Evolutionary conservation across 768 basidiomycete species (phyloP), one percentile per base, ranked within the genome.

Genomic region (Exidia glandulosa): DNA sequence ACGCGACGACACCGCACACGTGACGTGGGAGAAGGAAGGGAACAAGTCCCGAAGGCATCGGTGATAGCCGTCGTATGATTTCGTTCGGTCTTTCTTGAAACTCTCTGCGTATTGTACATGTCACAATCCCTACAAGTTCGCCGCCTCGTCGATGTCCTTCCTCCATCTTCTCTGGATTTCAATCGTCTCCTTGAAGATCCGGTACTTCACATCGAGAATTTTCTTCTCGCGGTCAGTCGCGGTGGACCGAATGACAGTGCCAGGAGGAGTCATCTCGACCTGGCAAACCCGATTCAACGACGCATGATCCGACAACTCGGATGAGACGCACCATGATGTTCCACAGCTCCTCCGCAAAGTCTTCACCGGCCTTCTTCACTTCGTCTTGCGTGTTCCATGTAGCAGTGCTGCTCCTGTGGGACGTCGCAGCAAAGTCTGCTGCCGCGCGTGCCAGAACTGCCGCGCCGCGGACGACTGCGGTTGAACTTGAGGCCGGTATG

Each of bases 381-480:
- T 71, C 66, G 16, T 64, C 60, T 59, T 79, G 77, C 7, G 65
- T 65, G 5, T 59, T 57, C 61, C 45, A 48, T 61, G 76, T 75
- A 57, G 75, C 68, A 52, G 71, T 70, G 29, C 72, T 72, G 30
- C 64, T 65, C 33, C 61, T 56, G 48, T 67, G 68, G 32, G 65
- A 63, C 41, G 69, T 64, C 25, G 65, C 66, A 58, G 75, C 77
- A 2, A 78, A 70, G 64, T 89, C 87, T 29, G 81, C 82, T 2
- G 95, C 94, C 67, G 90, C 88, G 58, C 90, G 79, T 14, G 88
- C 96, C 16, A 99, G 79, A 88, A 99, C 95, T 6, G 95, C 94
- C 0, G 91, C 85, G 1, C 96, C 96, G 12, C 90, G 79, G 2
- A 95, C 93, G 33, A 98, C 96, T 1, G 94, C 89, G 1, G 84